phyloP scores from a whole-genome alignment of 2,329 filamentous ascomycete genomes.

The Epichloe amarillans region DNA sequence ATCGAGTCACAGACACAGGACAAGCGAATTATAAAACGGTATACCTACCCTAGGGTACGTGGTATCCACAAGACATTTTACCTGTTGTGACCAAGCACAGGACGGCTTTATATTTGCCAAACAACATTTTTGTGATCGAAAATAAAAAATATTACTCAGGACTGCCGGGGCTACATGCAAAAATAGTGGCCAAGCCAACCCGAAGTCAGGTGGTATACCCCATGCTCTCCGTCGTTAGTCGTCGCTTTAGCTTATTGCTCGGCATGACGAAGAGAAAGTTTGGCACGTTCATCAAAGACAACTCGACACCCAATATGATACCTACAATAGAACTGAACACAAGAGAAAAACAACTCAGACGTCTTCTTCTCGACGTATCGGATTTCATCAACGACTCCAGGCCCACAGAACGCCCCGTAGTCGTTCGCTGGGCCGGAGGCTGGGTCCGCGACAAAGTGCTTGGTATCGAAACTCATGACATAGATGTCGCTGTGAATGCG shows the following conservation, averaged over 20 bases:
- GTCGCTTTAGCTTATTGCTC: background rate
- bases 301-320: slow-evolving; percentile 5
- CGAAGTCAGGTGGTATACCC: too few species aligned
- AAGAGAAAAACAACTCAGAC: slow-evolving; percentile 57
- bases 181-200: too few species aligned
- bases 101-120: too few species aligned
- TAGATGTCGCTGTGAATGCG: slow-evolving; percentile 72
- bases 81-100: too few species aligned
- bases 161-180: too few species aligned
- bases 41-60: background rate
- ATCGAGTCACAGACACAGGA: too few species aligned
- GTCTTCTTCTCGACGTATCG: slow-evolving; percentile 74
- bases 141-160: too few species aligned
- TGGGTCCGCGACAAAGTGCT: slow-evolving; percentile 82
- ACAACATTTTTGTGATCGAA: too few species aligned
- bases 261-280: slow-evolving; percentile 5
- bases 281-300: slow-evolving; percentile 12
- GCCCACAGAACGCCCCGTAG: slow-evolving; percentile 38
- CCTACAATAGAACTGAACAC: slow-evolving; percentile 44
- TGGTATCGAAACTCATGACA: slow-evolving; percentile 59
- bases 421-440: slow-evolving; percentile 69
- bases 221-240: background rate
- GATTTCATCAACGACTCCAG: slow-evolving; percentile 39
- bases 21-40: background rate
- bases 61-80: background rate